Evolutionary conservation across 73 alveolate species (phyloP).

Genomic region (Tetrahymena thermophila): DNA sequence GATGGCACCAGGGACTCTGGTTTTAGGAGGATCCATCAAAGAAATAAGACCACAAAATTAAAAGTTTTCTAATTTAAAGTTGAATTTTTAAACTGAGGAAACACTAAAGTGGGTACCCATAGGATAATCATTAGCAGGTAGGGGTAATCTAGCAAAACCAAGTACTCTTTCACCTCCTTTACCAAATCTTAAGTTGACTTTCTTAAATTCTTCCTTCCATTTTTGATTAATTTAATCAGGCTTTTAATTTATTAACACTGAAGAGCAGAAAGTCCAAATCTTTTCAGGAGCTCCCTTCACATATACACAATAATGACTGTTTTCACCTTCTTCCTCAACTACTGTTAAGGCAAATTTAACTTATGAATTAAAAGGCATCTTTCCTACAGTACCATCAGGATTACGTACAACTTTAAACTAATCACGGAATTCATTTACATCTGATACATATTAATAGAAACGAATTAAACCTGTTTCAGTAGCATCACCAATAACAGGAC

Average conservation of each 20-base stretch:
- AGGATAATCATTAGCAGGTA: conserved; percentile 44
- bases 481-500: conserved; percentile 24
- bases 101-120: conserved; percentile 48
- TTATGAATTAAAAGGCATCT: conserved; percentile 12
- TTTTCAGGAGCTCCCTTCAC: conserved; percentile 95
- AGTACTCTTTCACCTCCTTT: conserved; percentile 68
- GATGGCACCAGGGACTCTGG: conserved; percentile 66
- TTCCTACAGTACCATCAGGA: background rate
- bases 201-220: conserved; percentile 50
- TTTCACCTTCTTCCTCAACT: conserved; percentile 2
- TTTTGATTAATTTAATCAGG: conserved; percentile 47
- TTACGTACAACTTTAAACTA: conserved; percentile 4
- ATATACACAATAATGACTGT: conserved; percentile 28
- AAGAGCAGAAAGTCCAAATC: conserved; percentile 69
- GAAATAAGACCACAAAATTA: conserved; percentile 88
- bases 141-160: conserved; percentile 60
- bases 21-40: conserved; percentile 96
- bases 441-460: conserved; percentile 9
- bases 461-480: conserved; percentile 20
- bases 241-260: conserved; percentile 43
- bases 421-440: background rate
- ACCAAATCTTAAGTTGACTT: conserved; percentile 62
- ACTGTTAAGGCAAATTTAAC: conserved; percentile 10
- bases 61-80: conserved; percentile 58
- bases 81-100: conserved; percentile 54